Conservation (phyloP, 768 basidiomycete genomes). For the Rossbeevera mucosa region DNA sequence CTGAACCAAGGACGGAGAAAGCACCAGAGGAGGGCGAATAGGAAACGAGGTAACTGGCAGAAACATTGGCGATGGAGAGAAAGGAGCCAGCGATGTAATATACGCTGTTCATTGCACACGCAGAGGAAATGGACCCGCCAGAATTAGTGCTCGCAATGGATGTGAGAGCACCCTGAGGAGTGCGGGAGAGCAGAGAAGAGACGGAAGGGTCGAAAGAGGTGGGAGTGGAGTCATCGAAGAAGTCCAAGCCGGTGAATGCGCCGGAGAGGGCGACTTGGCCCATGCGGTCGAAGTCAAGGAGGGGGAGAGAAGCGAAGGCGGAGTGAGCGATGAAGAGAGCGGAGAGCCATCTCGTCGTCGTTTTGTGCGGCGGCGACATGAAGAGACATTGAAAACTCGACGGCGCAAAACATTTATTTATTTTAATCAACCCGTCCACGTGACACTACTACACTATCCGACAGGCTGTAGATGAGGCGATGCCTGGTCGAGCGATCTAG, state of each 20-base stretch:
- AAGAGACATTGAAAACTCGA: neutral
- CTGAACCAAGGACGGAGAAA: conserved; percentile 60
- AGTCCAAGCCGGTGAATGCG: conserved; percentile 79
- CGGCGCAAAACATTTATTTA: neutral
- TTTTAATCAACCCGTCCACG: conserved; percentile 19
- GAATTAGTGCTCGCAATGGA: conserved; percentile 72
- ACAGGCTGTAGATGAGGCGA: conserved; percentile 61
- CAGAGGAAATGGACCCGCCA: conserved; percentile 72
- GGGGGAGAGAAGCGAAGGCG: conserved; percentile 42
- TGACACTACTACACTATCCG: conserved; percentile 32
- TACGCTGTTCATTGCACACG: conserved; percentile 63
- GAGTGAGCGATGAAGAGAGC: conserved; percentile 17
- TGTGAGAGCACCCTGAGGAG: conserved; percentile 59
- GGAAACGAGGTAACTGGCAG: conserved; percentile 69
- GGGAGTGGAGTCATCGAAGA: conserved; percentile 57
- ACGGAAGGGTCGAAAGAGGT: conserved; percentile 64
- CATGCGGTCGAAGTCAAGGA: conserved; percentile 77
- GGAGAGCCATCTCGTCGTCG: conserved; percentile 20
- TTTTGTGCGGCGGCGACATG: neutral
- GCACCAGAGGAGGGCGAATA: conserved; percentile 56
- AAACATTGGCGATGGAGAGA: conserved; percentile 55
- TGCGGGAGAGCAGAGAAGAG: conserved; percentile 66
- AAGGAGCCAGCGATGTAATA: conserved; percentile 87
- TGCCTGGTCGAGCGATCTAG: conserved; percentile 52
- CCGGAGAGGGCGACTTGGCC: conserved; percentile 88